These are phyloP conservation scores for Phoenix roebelenii DNA, from an alignment of 176 grass and related monocot genomes.

Conservation along the genomic window DNA sequence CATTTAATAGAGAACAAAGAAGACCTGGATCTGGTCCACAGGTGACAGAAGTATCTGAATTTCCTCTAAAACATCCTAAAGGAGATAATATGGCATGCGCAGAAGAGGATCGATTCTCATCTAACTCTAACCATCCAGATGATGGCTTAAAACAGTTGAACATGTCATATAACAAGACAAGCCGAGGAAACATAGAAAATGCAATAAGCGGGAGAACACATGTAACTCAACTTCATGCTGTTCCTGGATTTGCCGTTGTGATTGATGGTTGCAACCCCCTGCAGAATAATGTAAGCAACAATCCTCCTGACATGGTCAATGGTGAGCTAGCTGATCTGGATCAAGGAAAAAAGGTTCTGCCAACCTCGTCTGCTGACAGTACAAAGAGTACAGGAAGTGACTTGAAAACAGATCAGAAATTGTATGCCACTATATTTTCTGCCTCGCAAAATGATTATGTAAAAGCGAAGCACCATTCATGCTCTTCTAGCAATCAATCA, in stretches of 20 bases:
- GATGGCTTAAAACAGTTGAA: conserved; percentile 36
- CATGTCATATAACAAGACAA: conserved; percentile 55
- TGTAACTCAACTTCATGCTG: conserved; percentile 34
- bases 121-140: conserved; percentile 38
- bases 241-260: conserved; percentile 32
- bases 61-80: conserved; percentile 30
- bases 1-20: no score
- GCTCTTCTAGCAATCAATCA: conserved; percentile 44
- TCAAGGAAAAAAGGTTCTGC: conserved; percentile 19
- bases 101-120: conserved; percentile 40
- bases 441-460: conserved; percentile 28
- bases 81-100: conserved; percentile 31
- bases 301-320: conserved; percentile 18
- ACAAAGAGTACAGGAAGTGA: conserved; percentile 23
- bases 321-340: conserved; percentile 20
- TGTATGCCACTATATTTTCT: conserved; percentile 11
- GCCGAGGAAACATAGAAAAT: conserved; percentile 27
- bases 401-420: conserved; percentile 17
- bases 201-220: conserved; percentile 34
- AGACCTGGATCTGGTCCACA: conserved; percentile 1
- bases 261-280: conserved; percentile 36
- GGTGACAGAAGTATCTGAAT: conserved; percentile 28
- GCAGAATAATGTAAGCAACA: conserved; percentile 24
- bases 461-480: conserved; percentile 22
- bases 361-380: conserved; percentile 10